Evolutionary conservation across 768 basidiomycete species (phyloP), one percentile per base, ranked within the genome.

Genomic region (Serendipita sp.): DNA sequence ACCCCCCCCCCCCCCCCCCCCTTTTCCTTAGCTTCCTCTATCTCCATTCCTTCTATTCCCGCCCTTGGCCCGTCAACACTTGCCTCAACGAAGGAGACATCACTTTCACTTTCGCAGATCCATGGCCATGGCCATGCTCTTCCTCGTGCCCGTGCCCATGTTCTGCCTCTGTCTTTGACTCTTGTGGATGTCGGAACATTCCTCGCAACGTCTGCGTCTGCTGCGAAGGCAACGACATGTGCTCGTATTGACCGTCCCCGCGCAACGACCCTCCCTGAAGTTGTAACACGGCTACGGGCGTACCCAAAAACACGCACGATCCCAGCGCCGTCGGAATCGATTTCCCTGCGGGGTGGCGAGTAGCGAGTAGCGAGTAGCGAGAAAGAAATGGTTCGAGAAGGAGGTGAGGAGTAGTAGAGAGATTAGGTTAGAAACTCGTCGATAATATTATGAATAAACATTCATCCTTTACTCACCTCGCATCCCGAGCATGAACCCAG

Each of bases 401-500:
- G 38, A 41, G 38, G 38, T 41, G 38, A 41, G 38, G 38, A 41
- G 13, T 23, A 23, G 23, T 23, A 23, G 23, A 23, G 23, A 41
- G 41, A 41, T 1, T 41, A 41, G 41, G 41, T 41, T 13, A 41
- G 41, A 41, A 23, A 41, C 41, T 7, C 13, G 41, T 41, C 2
- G 41, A 1, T 41, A 41, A 41, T 41, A 41, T 41, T 2, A 41
- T 41, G 41, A 41, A 41, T 41, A 41, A 41, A 41, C 23, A 23
- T 2, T 2, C 13, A 41, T 5, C 7, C 41, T 5, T 13, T 34
- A 18, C 56, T n/a, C 35, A 60, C 56, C 34, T 28, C 8, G 4
- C 30, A 60, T 60, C 35, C 56, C 56, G 32, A 60, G 16, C 56
- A 60, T 60, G 36, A 60, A 60, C 36, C 56, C 56, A 1, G 56